These are phyloP conservation scores for Pyricularia sp. DNA, from an alignment of 2,329 filamentous ascomycete genomes.

Conservation along the genomic window DNA sequence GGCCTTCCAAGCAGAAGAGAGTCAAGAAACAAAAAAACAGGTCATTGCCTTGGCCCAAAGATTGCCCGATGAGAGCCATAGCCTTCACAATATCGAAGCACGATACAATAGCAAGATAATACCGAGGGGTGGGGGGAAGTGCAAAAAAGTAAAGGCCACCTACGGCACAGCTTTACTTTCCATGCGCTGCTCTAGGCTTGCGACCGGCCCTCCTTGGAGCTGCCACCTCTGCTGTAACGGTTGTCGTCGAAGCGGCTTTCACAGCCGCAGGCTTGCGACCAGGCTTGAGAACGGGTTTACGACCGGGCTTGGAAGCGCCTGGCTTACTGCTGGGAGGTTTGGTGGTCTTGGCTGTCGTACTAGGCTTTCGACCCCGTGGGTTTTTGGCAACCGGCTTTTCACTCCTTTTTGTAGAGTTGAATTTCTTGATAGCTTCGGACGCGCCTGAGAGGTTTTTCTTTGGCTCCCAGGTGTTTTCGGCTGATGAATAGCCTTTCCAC, in stretches of 20 bases:
- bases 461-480: conserved; percentile 46
- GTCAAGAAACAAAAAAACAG: background rate
- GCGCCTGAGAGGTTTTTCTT: conserved; percentile 32
- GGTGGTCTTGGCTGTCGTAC: background rate
- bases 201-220: background rate
- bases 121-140: no score
- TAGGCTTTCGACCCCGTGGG: background rate
- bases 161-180: background rate
- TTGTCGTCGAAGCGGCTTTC: background rate
- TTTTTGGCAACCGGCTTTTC: conserved; percentile 5
- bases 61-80: no score
- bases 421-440: conserved; percentile 22
- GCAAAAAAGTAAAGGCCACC: background rate
- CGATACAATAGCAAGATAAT: no score
- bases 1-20: background rate
- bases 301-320: background rate
- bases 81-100: no score
- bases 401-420: conserved; percentile 21
- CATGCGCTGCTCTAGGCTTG: background rate
- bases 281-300: background rate
- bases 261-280: background rate
- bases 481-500: conserved; percentile 37
- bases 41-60: no score
- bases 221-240: background rate
- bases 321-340: background rate